A percentile compares a stretch with the other conserved stretches of the same genome.
Conservation (phyloP, 2,329 filamentous ascomycete species). For the Paecilomyces sp. region DNA sequence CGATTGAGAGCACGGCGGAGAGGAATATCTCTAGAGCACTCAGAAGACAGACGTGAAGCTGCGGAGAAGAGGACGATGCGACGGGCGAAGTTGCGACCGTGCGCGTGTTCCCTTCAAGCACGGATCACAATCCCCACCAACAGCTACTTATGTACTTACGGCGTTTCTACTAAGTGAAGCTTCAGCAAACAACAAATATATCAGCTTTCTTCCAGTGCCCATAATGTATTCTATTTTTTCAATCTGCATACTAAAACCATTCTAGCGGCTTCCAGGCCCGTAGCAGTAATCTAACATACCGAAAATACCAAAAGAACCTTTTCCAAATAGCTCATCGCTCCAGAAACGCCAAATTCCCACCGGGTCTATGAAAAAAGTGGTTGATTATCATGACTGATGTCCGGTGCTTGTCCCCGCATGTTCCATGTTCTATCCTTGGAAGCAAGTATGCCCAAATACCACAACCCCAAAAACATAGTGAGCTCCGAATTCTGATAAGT, state of each 20-base stretch:
- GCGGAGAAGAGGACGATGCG: neutral
- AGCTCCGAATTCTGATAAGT: neutral
- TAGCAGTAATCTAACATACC: neutral
- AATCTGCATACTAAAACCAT: neutral
- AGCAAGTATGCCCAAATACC: neutral
- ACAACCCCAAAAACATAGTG: neutral
- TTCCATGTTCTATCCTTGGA: neutral
- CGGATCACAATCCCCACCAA: neutral
- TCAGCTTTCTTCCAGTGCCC: too few relatives aligned
- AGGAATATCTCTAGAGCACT: neutral
- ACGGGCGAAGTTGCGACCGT: neutral
- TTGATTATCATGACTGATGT: neutral
- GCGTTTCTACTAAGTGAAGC: neutral
- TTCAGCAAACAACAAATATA: neutral
- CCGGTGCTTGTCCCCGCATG: neutral
- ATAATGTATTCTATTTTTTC: neutral
- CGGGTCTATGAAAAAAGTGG: neutral
- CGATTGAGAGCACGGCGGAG: neutral
- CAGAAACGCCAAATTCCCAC: neutral
- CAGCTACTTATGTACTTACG: neutral
- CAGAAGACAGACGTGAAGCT: neutral
- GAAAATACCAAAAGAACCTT: neutral
- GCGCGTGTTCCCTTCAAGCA: neutral
- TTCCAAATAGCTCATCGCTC: neutral
- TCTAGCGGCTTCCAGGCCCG: neutral